Base-by-base conservation (phyloP, 2,329 filamentous ascomycete genomes). In the Teratosphaeria zuluensis region DNA sequence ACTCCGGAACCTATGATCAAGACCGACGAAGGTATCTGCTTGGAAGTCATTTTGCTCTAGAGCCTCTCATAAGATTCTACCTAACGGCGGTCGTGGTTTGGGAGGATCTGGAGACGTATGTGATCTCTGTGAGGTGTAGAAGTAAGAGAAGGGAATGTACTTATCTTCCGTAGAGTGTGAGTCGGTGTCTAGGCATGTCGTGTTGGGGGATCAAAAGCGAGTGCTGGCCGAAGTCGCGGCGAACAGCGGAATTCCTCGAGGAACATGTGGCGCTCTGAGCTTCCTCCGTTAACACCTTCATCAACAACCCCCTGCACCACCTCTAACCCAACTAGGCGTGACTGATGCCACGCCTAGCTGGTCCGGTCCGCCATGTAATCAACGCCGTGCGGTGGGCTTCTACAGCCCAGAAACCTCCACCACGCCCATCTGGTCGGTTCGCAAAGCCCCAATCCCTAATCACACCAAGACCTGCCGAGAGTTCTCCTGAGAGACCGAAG, bases 1-100 rank as follows among this genome's bases (percentile, higher is more conserved):
- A 81, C 79, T 54, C 80, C 80, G 31, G 78, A 77, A 58, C 78
- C 78, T 42, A 80, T 67, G 59, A 80, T 79, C 31, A 80, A 69
- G 57, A 80, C 70, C 8, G 76, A 77, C 19, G 74, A 73, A 24
- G 77, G 76, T 51, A 31, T 21, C 33, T 57, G 24, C 32, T 52
- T 53, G n/a, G 55, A 35, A 12, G 55, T 21, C 42, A 48, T 48
- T 48, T 9, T 21, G 42, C 42, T 48, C 16, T n/a, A 7, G 16
- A 48, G n/a, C 4, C 16, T 48, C 5, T 24, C 42, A 19, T 2
- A 48, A 11, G 42, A 5, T 35, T 35, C 8, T 9, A 35, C 2
- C 2, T 6, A 14, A 21, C 16, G 19, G n/a, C 9, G 19, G n/a
- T 48, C 6, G 4, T 48, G 19, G 16, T 21, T 8, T n/a, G 16